Base-by-base conservation (phyloP, 331 rosid genomes). In the Pyrus hybrid region DNA sequence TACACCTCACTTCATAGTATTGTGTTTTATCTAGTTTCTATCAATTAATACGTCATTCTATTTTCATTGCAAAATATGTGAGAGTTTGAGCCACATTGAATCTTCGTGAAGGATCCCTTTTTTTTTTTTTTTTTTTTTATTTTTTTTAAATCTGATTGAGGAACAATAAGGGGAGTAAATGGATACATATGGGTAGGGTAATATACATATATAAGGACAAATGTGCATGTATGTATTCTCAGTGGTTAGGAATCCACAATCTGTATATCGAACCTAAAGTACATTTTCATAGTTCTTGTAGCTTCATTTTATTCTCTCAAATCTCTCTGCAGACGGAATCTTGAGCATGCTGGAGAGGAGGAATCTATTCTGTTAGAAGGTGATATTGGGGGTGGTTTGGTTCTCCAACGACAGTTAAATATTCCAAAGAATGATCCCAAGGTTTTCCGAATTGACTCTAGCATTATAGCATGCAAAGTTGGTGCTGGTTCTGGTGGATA, bases 401-500 rank as follows among this genome's bases (percentile, higher is more conserved):
- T 75, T 85, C 86, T 93, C 74, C 85, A 71, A 80, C 88, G 98
- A 47, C 70, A 86, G 16, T 86, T 93, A 70, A 37, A 33, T 79
- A 77, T 91, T 80, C 89, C 93, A 43, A 91, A 86, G 76, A 81
- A 87, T 30, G 77, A 80, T 25, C 57, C 85, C 18, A 70, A 83
- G 68, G 79, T 76, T 79, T 77, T 91, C 76, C 82, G 74, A 67
- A 86, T 93, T 68, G 83, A 89, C 82, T 93, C 98, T 63, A 86
- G 87, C 86, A 89, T 93, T 79, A 63, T 91, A 23, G 94, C 98
- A 37, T 80, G 53, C 75, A 88, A 76, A 4, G 94, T 93, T 32
- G 98, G 98, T 70, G 94, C 98, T 87, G 98, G 98, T 80, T 91
- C 98, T 43, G 98, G 96, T 78, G 98, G 97, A 54, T 93, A 88